Evolutionary conservation across 2,329 filamentous ascomycete genomes (phyloP).

Genomic region (Eutypa lata): DNA sequence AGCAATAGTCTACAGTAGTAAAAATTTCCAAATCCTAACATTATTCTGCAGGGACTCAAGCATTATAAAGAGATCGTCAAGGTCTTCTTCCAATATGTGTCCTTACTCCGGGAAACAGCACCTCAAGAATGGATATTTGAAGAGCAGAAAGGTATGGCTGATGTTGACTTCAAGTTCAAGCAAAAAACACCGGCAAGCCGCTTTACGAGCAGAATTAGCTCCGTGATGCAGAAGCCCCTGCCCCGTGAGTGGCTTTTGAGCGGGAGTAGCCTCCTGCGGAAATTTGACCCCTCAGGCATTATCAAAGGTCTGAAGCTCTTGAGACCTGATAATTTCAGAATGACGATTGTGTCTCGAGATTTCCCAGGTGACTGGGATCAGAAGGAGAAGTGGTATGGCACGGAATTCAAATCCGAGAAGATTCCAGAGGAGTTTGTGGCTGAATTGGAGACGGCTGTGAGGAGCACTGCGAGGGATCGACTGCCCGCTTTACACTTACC

Average conservation of each 20-base stretch:
- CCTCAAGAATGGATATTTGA: slow-evolving; percentile 93
- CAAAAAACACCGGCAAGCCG: slow-evolving; percentile 87
- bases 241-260: slow-evolving; percentile 87
- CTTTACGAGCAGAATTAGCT: slow-evolving; percentile 81
- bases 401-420: slow-evolving; percentile 81
- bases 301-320: slow-evolving; percentile 69
- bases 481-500: slow-evolving; percentile 77
- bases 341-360: slow-evolving; percentile 78
- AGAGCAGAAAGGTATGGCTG: slow-evolving; percentile 84
- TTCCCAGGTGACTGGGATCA: slow-evolving; percentile 80
- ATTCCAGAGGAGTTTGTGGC: slow-evolving; percentile 73
- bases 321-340: slow-evolving; percentile 83
- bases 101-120: slow-evolving; percentile 73
- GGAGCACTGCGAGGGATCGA: slow-evolving; percentile 55
- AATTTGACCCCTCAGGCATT: slow-evolving; percentile 78
- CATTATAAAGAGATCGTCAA: slow-evolving; percentile 81
- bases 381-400: slow-evolving; percentile 97
- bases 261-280: slow-evolving; percentile 70
- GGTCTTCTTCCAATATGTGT: slow-evolving; percentile 86
- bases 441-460: slow-evolving; percentile 64
- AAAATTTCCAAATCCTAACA: slow-evolving; percentile 8
- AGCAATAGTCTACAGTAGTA: slow-evolving; percentile 10
- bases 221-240: slow-evolving; percentile 86
- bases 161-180: slow-evolving; percentile 92
- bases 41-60: slow-evolving; percentile 55